Evolutionary conservation across 2,329 filamentous ascomycete species (phyloP).

Genomic region (Cladophialophora exuberans): DNA sequence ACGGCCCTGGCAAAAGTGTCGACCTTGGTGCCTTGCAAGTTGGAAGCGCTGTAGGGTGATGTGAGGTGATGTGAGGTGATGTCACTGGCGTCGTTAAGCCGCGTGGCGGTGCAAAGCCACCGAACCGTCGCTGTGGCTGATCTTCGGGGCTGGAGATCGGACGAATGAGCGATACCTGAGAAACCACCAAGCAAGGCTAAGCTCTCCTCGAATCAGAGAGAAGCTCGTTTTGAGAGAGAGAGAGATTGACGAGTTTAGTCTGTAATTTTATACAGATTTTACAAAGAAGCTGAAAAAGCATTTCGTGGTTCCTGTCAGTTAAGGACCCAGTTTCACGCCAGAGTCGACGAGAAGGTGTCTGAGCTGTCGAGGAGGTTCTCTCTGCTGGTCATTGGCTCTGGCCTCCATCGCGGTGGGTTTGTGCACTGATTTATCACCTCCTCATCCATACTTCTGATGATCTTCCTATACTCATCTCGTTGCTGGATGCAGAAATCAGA

Average conservation of each 20-base stretch:
- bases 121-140: background rate
- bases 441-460: slow-evolving; percentile 1
- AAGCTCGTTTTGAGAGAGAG: too few species aligned
- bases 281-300: too few species aligned
- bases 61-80: background rate
- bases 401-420: slow-evolving; percentile 1
- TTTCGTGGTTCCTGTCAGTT: too few species aligned
- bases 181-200: too few species aligned
- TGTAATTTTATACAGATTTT: too few species aligned
- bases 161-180: too few species aligned
- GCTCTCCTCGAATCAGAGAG: too few species aligned
- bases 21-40: background rate
- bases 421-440: background rate
- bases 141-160: too few species aligned
- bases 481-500: slow-evolving; percentile 8
- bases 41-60: background rate
- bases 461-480: background rate
- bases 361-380: slow-evolving; percentile 11
- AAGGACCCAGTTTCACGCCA: too few species aligned
- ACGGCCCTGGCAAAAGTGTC: too few species aligned
- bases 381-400: slow-evolving; percentile 14
- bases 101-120: background rate
- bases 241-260: too few species aligned
- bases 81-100: background rate
- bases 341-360: too few species aligned